phyloP scores from a whole-genome alignment of 2,329 filamentous ascomycete species.

The Lachnellula willkommii region DNA sequence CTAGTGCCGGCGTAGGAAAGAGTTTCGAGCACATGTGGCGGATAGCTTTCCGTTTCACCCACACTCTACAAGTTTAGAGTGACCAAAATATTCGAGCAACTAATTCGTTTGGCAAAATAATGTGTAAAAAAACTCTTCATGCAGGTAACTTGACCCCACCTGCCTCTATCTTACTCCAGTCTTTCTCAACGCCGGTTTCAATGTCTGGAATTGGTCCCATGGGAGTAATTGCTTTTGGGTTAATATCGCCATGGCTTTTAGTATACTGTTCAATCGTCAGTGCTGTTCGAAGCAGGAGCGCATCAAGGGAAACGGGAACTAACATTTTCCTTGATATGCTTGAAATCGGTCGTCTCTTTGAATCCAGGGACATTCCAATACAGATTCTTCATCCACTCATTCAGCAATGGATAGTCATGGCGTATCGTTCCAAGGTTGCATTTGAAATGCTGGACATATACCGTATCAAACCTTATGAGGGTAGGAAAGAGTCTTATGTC shows the following conservation, averaged over 20 bases:
- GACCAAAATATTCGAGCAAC: too few species aligned
- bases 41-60: background rate
- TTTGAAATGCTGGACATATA: conserved; percentile 61
- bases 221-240: conserved; percentile 70
- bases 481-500: conserved; percentile 68
- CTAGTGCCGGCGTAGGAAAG: background rate
- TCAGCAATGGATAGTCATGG: conserved; percentile 52
- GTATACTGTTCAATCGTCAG: conserved; percentile 60
- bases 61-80: too few species aligned
- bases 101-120: background rate
- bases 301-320: background rate
- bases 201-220: conserved; percentile 80
- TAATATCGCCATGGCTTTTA: conserved; percentile 67
- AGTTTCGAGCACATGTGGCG: too few species aligned
- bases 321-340: conserved; percentile 47
- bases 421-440: conserved; percentile 47
- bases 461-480: conserved; percentile 59
- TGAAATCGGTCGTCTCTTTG: conserved; percentile 31
- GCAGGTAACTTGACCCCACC: conserved; percentile 20
- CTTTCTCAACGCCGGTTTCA: conserved; percentile 69
- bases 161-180: conserved; percentile 19
- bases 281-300: background rate
- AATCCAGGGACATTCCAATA: conserved; percentile 62
- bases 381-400: conserved; percentile 59
- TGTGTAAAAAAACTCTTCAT: background rate